These are phyloP conservation scores for Hylodesmum podocarpum DNA, from an alignment of 306 rosid species.

Conservation along the genomic window DNA sequence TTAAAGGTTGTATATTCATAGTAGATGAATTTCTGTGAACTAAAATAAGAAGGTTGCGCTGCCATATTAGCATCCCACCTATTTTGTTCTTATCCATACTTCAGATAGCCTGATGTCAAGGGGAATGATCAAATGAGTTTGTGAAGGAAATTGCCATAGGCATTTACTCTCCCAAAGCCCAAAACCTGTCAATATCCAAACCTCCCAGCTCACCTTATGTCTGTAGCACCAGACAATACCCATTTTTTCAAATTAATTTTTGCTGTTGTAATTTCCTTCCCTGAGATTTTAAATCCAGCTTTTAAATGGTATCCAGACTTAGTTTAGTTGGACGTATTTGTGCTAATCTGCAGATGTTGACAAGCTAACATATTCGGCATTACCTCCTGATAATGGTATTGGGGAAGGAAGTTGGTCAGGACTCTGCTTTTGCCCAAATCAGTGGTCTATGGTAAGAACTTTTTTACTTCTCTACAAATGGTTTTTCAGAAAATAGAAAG, in stretches of 20 bases:
- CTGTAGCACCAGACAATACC: background rate
- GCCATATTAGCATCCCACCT: background rate
- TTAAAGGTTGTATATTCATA: background rate
- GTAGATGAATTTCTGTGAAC: background rate
- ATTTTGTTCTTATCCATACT: background rate
- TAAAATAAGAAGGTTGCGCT: background rate
- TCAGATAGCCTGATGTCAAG: background rate
- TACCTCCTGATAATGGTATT: constrained; percentile 69
- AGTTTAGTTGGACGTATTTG: constrained; percentile 22
- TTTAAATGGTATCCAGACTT: constrained; percentile 30
- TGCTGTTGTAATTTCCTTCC: background rate
- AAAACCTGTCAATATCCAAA: background rate
- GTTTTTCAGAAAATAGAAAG: background rate
- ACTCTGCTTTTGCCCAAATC: constrained; percentile 80
- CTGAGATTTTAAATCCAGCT: background rate
- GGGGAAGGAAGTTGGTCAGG: constrained; percentile 97
- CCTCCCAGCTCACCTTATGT: background rate
- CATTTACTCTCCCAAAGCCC: background rate
- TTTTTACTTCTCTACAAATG: constrained; percentile 8
- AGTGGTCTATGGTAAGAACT: constrained; percentile 63
- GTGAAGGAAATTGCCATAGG: background rate
- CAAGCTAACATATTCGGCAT: constrained; percentile 71
- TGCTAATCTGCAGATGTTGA: constrained; percentile 59
- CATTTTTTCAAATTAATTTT: constrained; percentile 6
- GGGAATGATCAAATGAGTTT: background rate